phyloP scores from a whole-genome alignment of 1,284 basidiomycete species.

The Ceraceosorus bombacis region DNA sequence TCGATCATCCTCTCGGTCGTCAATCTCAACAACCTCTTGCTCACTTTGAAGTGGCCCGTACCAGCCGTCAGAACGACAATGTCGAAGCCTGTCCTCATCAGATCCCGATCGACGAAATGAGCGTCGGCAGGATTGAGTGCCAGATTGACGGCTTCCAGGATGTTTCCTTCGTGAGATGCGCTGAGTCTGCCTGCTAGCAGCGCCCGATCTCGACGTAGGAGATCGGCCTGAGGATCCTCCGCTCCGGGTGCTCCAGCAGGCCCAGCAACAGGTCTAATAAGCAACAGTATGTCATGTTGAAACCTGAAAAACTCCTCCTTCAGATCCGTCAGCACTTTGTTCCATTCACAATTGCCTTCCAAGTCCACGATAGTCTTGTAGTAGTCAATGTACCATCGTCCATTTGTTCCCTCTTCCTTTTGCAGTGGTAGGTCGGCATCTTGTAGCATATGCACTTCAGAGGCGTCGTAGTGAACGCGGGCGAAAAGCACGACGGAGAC shows the following conservation, averaged over 20 bases:
- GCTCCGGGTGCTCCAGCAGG: slow-evolving; percentile 25
- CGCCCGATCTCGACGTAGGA: slow-evolving; percentile 31
- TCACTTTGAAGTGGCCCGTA: slow-evolving; percentile 85
- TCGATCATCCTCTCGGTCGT: slow-evolving; percentile 94
- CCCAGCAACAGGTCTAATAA: slow-evolving; percentile 30
- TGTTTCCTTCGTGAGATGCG: slow-evolving; percentile 85
- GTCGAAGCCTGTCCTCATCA: slow-evolving; percentile 80
- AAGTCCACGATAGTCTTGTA: slow-evolving; percentile 74
- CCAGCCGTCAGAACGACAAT: slow-evolving; percentile 86
- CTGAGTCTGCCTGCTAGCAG: slow-evolving; percentile 60
- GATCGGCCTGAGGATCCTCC: slow-evolving; percentile 30
- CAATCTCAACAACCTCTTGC: slow-evolving; percentile 77
- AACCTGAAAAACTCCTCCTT: slow-evolving; percentile 59
- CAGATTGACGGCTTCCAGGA: slow-evolving; percentile 89
- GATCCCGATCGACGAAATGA: slow-evolving; percentile 89
- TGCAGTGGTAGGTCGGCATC: slow-evolving; percentile 58
- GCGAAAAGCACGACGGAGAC: slow-evolving; percentile 92
- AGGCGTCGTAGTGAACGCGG: slow-evolving; percentile 77
- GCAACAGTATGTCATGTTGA: slow-evolving; percentile 45
- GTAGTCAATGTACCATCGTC: slow-evolving; percentile 86
- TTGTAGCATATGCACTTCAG: slow-evolving; percentile 40
- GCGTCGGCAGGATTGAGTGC: slow-evolving; percentile 87
- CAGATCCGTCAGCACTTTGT: slow-evolving; percentile 71
- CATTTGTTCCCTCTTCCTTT: slow-evolving; percentile 68
- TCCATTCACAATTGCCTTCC: slow-evolving; percentile 80